Evolutionary conservation across 2,329 filamentous ascomycete genomes (phyloP).

Genomic region (Emericellopsis cladophorae): DNA sequence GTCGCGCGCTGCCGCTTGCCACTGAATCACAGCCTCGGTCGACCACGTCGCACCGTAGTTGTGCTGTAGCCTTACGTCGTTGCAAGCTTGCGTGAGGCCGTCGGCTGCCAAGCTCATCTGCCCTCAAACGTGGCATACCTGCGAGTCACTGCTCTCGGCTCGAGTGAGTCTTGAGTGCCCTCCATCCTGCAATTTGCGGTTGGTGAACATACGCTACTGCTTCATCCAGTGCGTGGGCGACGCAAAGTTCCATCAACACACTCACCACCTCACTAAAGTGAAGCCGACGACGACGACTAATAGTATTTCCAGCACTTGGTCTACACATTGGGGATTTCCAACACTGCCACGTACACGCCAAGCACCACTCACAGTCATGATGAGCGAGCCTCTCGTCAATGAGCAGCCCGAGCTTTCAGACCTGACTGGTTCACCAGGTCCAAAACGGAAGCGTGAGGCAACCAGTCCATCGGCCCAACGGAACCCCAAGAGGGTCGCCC

Average conservation of each 20-base stretch:
- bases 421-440: conserved; percentile 27
- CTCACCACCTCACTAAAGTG: neutral
- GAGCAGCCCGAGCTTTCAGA: conserved; percentile 35
- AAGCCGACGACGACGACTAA: neutral
- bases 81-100: no score
- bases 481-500: conserved; percentile 29
- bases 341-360: neutral
- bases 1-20: no score
- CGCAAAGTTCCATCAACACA: neutral
- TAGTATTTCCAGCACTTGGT: neutral
- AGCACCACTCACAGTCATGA: conserved; percentile 9
- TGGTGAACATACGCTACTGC: no score
- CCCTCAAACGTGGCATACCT: no score
- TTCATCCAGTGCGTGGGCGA: neutral
- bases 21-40: no score
- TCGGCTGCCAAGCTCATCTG: no score
- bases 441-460: conserved; percentile 40
- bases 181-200: no score
- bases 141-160: no score
- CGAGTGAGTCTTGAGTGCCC: no score
- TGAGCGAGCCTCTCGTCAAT: conserved; percentile 32
- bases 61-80: no score
- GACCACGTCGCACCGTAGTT: no score
- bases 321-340: neutral
- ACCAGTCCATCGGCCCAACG: conserved; percentile 37